Percentiles rank a stretch among this genome's conserved stretches.
phyloP scores from a whole-genome alignment of 2,329 filamentous ascomycete species.

The Uncinocarpus reesii region DNA sequence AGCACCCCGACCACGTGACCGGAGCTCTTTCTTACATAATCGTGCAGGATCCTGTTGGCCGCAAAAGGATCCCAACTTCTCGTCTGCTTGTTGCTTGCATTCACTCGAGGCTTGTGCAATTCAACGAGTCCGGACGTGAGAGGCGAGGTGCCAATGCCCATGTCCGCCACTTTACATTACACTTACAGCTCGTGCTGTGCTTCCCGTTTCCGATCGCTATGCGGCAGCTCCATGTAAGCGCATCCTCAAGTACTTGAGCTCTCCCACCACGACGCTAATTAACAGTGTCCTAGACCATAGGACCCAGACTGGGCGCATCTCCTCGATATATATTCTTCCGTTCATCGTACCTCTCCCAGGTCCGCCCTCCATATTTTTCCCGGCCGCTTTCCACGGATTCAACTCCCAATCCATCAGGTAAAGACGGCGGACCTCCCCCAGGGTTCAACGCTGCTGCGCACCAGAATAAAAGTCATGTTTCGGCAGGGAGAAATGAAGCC shows the following conservation, averaged over 20 bases:
- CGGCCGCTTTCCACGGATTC: constrained; percentile 27
- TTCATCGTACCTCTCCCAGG: too few species aligned
- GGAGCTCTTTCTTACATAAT: constrained; percentile 3
- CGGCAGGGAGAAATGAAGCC: constrained; percentile 15
- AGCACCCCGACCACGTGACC: not conserved
- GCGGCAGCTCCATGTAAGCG: constrained; percentile 15
- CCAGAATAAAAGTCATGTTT: constrained; percentile 15
- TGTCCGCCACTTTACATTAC: constrained; percentile 10
- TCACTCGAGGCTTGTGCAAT: not conserved
- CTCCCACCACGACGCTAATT: not conserved
- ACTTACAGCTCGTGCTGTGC: constrained; percentile 16
- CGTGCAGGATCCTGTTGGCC: too few species aligned
- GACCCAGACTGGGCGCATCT: constrained; percentile 18
- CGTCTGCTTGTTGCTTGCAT: not conserved
- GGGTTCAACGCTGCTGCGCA: constrained; percentile 17
- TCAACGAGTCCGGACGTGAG: not conserved
- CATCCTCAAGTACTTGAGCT: not conserved
- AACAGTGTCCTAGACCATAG: constrained; percentile 3
- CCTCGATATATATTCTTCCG: constrained; percentile 18
- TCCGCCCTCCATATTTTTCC: constrained; percentile 14
- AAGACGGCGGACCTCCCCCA: constrained; percentile 12
- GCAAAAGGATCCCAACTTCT: not conserved
- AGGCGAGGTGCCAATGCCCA: constrained; percentile 10
- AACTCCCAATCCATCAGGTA: constrained; percentile 15
- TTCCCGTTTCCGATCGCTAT: constrained; percentile 2